Percentiles rank a stretch among this genome's conserved stretches.
phyloP scores from a whole-genome alignment of 2,329 filamentous ascomycete species.

The Amylocarpus encephaloides region DNA sequence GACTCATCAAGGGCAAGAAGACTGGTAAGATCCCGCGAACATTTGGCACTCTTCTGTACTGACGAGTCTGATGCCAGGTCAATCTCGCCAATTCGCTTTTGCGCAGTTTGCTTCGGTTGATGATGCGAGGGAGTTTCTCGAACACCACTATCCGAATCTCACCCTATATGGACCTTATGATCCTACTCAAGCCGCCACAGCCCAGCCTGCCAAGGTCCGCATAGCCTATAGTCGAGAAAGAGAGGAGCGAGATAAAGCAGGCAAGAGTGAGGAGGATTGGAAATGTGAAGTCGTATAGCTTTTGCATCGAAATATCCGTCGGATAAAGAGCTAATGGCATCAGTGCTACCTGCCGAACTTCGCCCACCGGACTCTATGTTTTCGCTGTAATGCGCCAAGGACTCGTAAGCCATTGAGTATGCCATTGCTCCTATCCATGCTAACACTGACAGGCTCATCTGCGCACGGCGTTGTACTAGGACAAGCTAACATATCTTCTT shows the following conservation, averaged over 20 bases:
- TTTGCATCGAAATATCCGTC: not conserved
- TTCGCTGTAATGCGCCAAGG: slow-evolving; percentile 49
- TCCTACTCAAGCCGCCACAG: slow-evolving; percentile 35
- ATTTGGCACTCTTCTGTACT: not conserved
- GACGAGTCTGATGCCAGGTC: slow-evolving; percentile 33
- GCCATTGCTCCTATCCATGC: slow-evolving; percentile 21
- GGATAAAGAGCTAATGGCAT: slow-evolving; percentile 11
- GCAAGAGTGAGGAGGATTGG: slow-evolving; percentile 48
- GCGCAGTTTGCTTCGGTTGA: slow-evolving; percentile 45
- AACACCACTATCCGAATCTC: slow-evolving; percentile 44
- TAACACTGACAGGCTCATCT: slow-evolving; percentile 29
- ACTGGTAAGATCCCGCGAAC: slow-evolving; percentile 38
- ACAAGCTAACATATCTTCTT: slow-evolving; percentile 34
- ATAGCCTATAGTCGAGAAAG: slow-evolving; percentile 48
- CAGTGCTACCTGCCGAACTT: slow-evolving; percentile 53
- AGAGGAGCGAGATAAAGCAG: slow-evolving; percentile 40
- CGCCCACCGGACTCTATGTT: slow-evolving; percentile 48
- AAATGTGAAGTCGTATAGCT: slow-evolving; percentile 44
- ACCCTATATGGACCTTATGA: slow-evolving; percentile 41
- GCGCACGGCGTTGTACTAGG: slow-evolving; percentile 31
- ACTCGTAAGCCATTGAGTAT: slow-evolving; percentile 38
- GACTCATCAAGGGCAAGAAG: slow-evolving; percentile 51
- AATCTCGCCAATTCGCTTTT: slow-evolving; percentile 50
- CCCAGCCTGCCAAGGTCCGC: slow-evolving; percentile 33
- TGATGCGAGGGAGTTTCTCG: slow-evolving; percentile 46